These are phyloP conservation scores for Trichoderma asperellum DNA, from an alignment of 2,329 filamentous ascomycete species.

Conservation along the genomic window DNA sequence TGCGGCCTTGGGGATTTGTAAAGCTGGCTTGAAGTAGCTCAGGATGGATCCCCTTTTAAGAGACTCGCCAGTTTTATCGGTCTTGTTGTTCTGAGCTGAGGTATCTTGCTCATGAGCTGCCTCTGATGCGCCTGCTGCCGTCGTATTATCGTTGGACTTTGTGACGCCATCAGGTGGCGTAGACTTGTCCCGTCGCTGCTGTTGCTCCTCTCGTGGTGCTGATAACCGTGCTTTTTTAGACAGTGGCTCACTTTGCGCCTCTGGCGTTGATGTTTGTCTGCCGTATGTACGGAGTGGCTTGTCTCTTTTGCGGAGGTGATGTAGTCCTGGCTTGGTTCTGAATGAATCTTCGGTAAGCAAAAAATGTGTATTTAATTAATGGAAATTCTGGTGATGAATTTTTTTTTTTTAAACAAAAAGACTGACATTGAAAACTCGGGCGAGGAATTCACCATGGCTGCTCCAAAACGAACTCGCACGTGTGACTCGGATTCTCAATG, in stretches of 20 bases:
- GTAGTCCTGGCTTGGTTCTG: constrained; percentile 41
- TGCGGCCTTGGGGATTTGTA: constrained; percentile 23
- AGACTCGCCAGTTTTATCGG: not conserved
- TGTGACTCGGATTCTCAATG: not conserved
- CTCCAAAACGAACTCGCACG: not conserved
- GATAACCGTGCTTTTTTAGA: constrained; percentile 37
- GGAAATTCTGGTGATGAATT: no score
- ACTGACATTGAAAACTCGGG: constrained; percentile 40
- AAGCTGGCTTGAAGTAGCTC: constrained; percentile 47
- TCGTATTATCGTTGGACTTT: not conserved
- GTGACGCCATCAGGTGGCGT: not conserved
- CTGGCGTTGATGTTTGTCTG: constrained; percentile 38
- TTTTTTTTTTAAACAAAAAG: not conserved
- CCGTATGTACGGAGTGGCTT: constrained; percentile 49
- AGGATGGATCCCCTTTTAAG: constrained; percentile 43
- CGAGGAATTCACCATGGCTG: constrained; percentile 35
- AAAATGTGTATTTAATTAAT: no score
- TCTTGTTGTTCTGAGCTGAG: not conserved
- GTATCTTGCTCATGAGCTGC: not conserved
- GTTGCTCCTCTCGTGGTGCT: not conserved
- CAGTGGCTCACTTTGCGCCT: constrained; percentile 35
- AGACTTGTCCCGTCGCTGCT: not conserved
- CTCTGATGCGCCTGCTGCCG: not conserved
- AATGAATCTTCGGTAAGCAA: not conserved
- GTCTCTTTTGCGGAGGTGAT: constrained; percentile 38